A percentile compares a stretch with the other conserved stretches of the same genome.
Evolutionary conservation across 1,284 basidiomycete species (phyloP).

Genomic region (Fomitopsis schrenkii): DNA sequence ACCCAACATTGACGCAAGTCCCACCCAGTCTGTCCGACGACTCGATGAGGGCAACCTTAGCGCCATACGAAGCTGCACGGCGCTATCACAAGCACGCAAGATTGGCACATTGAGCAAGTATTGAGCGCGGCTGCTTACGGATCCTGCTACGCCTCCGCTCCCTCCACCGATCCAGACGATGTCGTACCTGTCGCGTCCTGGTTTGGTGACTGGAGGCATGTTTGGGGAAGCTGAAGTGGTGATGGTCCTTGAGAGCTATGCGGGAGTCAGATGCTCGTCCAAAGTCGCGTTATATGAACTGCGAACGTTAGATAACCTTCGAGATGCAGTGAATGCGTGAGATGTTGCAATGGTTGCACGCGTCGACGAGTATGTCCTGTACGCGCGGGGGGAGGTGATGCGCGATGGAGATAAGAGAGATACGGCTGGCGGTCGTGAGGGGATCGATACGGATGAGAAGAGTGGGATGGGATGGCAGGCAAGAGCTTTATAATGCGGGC

Average conservation of each 20-base stretch:
- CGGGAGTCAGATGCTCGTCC: neutral
- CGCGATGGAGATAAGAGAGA: constrained; percentile 1
- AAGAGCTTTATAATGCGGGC: neutral
- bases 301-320: constrained; percentile 15
- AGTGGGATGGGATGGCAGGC: neutral
- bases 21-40: constrained; percentile 78
- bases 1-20: constrained; percentile 95
- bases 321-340: constrained; percentile 14
- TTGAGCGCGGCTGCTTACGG: constrained; percentile 41
- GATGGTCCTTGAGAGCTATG: constrained; percentile 49
- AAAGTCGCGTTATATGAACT: neutral
- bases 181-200: constrained; percentile 67
- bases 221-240: constrained; percentile 30
- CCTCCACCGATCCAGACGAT: constrained; percentile 83
- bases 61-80: constrained; percentile 90
- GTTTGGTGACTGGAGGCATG: constrained; percentile 70
- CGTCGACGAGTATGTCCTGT: neutral
- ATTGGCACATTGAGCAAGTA: neutral
- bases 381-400: neutral
- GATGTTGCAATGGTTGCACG: neutral
- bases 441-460: constrained; percentile 1
- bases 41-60: constrained; percentile 92
- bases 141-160: constrained; percentile 77
- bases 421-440: constrained; percentile 1
- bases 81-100: constrained; percentile 42